A percentile compares a stretch with the other conserved stretches of the same genome.
Conservation (phyloP, 805 yeast genomes). For the Helenozyma baotianmanensis region DNA sequence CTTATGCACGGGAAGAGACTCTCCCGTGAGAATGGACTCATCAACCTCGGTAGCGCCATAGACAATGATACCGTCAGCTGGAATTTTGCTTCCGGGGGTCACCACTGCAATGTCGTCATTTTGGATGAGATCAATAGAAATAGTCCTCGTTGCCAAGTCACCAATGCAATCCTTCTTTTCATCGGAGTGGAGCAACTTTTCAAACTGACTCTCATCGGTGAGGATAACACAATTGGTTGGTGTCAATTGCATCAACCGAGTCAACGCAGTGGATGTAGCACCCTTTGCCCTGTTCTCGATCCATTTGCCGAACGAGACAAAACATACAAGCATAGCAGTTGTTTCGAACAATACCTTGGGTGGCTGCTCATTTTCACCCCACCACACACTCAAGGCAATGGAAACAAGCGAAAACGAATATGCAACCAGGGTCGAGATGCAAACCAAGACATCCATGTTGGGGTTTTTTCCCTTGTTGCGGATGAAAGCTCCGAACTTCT, state of each 20-base stretch:
- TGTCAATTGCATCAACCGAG: slow-evolving; percentile 72
- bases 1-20: slow-evolving; percentile 72
- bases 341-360: slow-evolving; percentile 85
- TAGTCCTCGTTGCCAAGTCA: slow-evolving; percentile 38
- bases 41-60: slow-evolving; percentile 80
- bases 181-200: slow-evolving; percentile 5
- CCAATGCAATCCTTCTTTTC: slow-evolving; percentile 9
- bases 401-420: slow-evolving; percentile 69
- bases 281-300: slow-evolving; percentile 91
- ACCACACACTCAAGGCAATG: slow-evolving; percentile 45
- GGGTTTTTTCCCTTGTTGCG: slow-evolving; percentile 54
- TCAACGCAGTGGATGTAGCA: slow-evolving; percentile 83
- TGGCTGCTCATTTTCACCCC: slow-evolving; percentile 35
- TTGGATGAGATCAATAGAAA: slow-evolving; percentile 78
- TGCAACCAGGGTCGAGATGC: slow-evolving; percentile 76
- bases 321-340: slow-evolving; percentile 74
- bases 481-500: slow-evolving; percentile 60
- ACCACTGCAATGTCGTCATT: slow-evolving; percentile 70
- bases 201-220: slow-evolving; percentile 31
- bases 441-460: slow-evolving; percentile 90
- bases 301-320: slow-evolving; percentile 87
- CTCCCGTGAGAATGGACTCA: slow-evolving; percentile 91
- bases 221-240: slow-evolving; percentile 73
- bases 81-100: slow-evolving; percentile 81
- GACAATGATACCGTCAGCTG: slow-evolving; percentile 84